Conservation (phyloP, 306 rosid species). For the Casuarina cunninghamiana region DNA sequence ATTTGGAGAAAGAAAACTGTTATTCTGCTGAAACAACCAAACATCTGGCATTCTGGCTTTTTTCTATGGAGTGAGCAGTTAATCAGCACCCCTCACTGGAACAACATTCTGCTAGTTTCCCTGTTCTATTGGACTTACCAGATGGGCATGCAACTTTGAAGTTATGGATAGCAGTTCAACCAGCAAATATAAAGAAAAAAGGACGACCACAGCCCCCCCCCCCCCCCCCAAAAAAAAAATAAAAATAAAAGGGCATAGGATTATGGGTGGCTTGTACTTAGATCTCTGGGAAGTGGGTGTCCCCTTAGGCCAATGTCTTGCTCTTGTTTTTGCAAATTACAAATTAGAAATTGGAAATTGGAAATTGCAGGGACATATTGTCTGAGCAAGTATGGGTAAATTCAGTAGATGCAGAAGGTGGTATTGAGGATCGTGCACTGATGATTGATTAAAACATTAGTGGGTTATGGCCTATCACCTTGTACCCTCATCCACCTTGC, state of each 20-base stretch:
- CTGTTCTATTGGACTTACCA: no score
- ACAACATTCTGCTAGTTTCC: not conserved
- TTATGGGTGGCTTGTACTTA: no score
- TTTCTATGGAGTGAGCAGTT: not conserved
- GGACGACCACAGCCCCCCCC: no score
- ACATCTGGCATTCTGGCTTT: not conserved
- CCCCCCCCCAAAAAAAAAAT: no score
- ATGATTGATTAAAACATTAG: constrained; percentile 67
- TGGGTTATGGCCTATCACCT: constrained; percentile 45
- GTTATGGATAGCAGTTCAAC: no score
- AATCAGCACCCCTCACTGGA: not conserved
- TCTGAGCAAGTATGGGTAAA: not conserved
- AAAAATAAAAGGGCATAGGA: no score
- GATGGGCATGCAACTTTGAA: no score
- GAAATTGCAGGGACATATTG: not conserved
- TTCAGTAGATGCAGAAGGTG: constrained; percentile 13
- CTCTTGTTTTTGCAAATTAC: not conserved
- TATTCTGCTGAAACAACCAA: no score
- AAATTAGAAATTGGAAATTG: not conserved
- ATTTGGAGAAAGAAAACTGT: no score
- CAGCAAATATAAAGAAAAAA: no score
- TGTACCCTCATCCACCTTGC: constrained; percentile 59
- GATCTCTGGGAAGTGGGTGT: no score
- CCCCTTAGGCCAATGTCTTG: no score
- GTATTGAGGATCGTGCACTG: constrained; percentile 53